Evolutionary conservation across 176 grass and related monocot genomes (phyloP), one percentile per base, ranked within the genome.

Genomic region (Juncus effusus): DNA sequence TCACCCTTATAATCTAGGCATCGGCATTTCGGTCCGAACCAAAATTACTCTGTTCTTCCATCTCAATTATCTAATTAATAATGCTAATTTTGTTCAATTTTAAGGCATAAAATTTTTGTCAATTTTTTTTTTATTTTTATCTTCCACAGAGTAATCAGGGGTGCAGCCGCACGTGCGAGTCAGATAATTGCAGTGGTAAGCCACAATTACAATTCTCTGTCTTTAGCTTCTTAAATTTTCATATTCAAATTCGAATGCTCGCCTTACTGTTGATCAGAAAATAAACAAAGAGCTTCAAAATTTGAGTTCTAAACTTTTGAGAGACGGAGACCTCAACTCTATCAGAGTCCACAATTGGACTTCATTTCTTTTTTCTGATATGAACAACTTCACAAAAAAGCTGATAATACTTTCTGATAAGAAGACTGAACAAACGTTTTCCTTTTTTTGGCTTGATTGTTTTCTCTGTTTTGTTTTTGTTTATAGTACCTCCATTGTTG

Each of bases 91-190:
- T 56, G 42, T 59, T 76, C 16, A 10, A 72, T 10, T 70, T 72
- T 55, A 53, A 70, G 66, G 54, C 53, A 39, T 70, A 5, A 70
- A 51, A 36, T 51, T 35, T 10, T 51, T 58, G 41, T 58, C 9
- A n/a, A 1, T 55, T 4, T 12, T 40, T 42, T 60, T 1, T n/a
- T n/a, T n/a, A n/a, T 50, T 56, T 6, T 36, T 58, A 19, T 35
- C 16, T 64, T 77, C 69, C 35, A 59, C 80, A 97, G 88, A 82
- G 65, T 49, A 71, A 79, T 56, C 63, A 84, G 64, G 77, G 69
- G 2, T 97, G 93, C 3, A 97, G 93, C 70, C 78, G 75, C 72
- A 86, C 47, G n/a, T 97, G 93, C 60, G 82, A 86, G 2, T 91
- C 88, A 2, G 64, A 64, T 42, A 77, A 84, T 28, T 97, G 93